These are phyloP conservation scores for Corymbia citriodora DNA, from an alignment of 441 rosid species.

Conservation along the genomic window DNA sequence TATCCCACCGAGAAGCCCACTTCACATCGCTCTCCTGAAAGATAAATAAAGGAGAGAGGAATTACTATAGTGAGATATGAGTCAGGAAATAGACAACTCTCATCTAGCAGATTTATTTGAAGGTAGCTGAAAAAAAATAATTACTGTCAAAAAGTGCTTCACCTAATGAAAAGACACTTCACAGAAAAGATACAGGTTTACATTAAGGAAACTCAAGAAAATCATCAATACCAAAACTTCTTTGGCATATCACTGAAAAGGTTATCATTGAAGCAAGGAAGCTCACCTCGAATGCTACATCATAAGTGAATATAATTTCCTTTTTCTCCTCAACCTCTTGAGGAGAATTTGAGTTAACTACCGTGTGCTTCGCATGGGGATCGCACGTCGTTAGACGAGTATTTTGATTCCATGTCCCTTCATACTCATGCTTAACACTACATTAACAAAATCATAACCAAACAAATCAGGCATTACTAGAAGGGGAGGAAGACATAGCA, in stretches of 20 bases:
- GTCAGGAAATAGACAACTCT: neutral
- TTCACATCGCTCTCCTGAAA: conserved; percentile 83
- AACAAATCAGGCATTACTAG: neutral
- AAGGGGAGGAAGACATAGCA: neutral
- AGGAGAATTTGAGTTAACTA: conserved; percentile 60
- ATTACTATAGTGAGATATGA: neutral
- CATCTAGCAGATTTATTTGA: neutral
- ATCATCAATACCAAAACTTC: neutral
- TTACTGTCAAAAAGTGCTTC: neutral
- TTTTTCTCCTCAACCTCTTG: conserved; percentile 61
- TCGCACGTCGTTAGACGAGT: conserved; percentile 60
- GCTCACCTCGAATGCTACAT: conserved; percentile 62
- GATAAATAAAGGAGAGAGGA: conserved; percentile 2
- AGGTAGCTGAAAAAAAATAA: neutral
- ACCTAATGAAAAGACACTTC: neutral
- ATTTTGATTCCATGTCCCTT: conserved; percentile 47
- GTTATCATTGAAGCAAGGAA: neutral
- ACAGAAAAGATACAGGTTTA: neutral
- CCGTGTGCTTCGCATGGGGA: conserved; percentile 53
- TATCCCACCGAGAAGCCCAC: conserved; percentile 99
- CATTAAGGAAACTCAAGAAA: neutral
- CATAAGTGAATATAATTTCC: conserved; percentile 70
- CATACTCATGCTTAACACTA: conserved; percentile 67
- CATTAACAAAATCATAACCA: neutral
- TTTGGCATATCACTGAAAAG: neutral